Evolutionary conservation across 768 basidiomycete species (phyloP).

Genomic region (Xerocomellus dryophilus): DNA sequence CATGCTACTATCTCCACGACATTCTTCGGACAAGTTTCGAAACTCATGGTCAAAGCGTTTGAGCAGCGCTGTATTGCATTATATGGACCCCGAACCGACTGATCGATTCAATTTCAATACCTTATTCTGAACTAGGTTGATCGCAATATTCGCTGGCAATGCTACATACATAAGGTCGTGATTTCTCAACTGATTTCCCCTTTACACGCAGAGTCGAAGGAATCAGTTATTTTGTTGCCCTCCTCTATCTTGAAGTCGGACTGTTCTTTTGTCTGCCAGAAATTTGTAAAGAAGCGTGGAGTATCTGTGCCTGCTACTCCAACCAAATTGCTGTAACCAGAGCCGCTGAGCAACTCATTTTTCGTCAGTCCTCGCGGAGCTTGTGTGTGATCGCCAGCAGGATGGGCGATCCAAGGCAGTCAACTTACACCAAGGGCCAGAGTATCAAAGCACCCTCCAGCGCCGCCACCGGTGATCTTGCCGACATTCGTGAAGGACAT

Average conservation of each 20-base stretch:
- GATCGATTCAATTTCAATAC: not conserved
- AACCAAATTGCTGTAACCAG: too few relatives aligned
- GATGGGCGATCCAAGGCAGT: too few relatives aligned
- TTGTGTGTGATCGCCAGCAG: too few relatives aligned
- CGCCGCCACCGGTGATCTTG: too few relatives aligned
- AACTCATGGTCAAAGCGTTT: conserved; percentile 89
- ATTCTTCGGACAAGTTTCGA: conserved; percentile 85
- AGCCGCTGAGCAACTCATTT: not conserved
- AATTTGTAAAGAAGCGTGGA: too few relatives aligned
- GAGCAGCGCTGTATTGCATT: conserved; percentile 76
- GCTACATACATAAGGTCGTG: not conserved
- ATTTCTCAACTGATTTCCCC: not conserved
- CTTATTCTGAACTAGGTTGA: not conserved
- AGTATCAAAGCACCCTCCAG: too few relatives aligned
- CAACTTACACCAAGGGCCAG: too few relatives aligned
- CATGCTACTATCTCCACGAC: conserved; percentile 79
- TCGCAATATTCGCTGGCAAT: not conserved
- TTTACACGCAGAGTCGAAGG: not conserved
- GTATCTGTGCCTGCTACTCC: too few relatives aligned
- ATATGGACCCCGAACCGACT: conserved; percentile 50
- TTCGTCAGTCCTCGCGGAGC: not conserved
- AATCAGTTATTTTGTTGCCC: not conserved
- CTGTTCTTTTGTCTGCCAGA: not conserved
- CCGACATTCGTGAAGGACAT: too few relatives aligned
- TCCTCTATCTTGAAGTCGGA: not conserved